Percentiles rank a stretch among this genome's conserved stretches.
phyloP scores from a whole-genome alignment of 164 flowering plant species.

The Protea cynaroides region DNA sequence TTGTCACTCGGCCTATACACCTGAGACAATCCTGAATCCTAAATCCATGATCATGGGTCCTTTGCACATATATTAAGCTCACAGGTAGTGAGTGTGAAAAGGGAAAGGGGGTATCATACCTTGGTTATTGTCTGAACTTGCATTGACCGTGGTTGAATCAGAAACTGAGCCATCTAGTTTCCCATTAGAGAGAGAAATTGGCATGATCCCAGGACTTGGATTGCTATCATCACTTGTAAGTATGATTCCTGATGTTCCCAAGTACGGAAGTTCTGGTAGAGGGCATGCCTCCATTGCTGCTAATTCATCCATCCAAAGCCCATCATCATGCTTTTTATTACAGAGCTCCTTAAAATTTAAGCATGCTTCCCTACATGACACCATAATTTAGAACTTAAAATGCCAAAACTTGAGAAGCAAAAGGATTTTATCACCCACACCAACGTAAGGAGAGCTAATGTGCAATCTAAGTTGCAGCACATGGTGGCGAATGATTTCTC shows the following conservation, averaged over 20 bases:
- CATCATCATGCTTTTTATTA: slow-evolving; percentile 66
- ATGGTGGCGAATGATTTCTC: neutral
- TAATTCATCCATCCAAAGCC: slow-evolving; percentile 77
- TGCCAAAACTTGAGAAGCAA: slow-evolving; percentile 2
- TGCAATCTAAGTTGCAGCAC: neutral
- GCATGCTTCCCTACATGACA: slow-evolving; percentile 75
- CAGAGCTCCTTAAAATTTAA: slow-evolving; percentile 65
- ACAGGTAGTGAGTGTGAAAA: neutral
- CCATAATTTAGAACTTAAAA: slow-evolving; percentile 5
- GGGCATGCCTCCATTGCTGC: slow-evolving; percentile 71
- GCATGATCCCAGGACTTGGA: slow-evolving; percentile 18
- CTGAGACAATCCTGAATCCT: too few species aligned
- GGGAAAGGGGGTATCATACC: slow-evolving; percentile 24
- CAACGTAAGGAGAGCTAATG: neutral
- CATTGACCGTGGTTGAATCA: slow-evolving; percentile 34
- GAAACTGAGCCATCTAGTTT: slow-evolving; percentile 35
- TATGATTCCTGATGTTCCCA: slow-evolving; percentile 67
- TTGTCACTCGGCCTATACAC: too few species aligned
- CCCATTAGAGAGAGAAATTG: slow-evolving; percentile 18
- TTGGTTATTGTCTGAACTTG: slow-evolving; percentile 39
- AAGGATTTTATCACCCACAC: neutral
- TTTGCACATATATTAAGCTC: neutral
- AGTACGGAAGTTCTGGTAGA: slow-evolving; percentile 48
- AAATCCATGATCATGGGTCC: neutral
- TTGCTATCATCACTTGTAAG: slow-evolving; percentile 57